Conservation (phyloP, 2,329 filamentous ascomycete species). For the Colletotrichum horii region DNA sequence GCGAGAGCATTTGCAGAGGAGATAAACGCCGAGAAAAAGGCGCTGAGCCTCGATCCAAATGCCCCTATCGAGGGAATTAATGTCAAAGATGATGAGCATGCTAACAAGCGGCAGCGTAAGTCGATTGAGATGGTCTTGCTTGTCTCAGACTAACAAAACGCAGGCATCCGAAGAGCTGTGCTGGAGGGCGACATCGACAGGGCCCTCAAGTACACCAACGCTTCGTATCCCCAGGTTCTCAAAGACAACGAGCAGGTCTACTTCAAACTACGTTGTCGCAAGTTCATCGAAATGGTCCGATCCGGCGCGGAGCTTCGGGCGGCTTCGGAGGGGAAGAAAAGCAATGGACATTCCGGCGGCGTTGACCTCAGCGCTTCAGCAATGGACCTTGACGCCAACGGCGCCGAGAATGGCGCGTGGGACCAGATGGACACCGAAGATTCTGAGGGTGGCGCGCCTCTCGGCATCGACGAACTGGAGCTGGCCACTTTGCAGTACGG, state of each 20-base stretch:
- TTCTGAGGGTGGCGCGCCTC: conserved; percentile 8
- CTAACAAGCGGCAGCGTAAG: conserved; percentile 84
- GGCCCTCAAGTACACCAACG: conserved; percentile 81
- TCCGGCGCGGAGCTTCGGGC: conserved; percentile 70
- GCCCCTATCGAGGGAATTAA: conserved; percentile 63
- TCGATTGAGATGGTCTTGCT: neutral
- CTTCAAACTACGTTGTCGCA: conserved; percentile 86
- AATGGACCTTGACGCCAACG: conserved; percentile 62
- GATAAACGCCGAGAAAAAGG: conserved; percentile 73
- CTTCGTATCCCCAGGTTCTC: conserved; percentile 82
- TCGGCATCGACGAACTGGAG: conserved; percentile 55
- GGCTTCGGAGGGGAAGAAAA: conserved; percentile 47
- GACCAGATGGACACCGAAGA: conserved; percentile 64
- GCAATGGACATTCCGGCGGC: conserved; percentile 46
- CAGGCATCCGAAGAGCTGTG: conserved; percentile 86
- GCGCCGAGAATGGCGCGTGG: conserved; percentile 41
- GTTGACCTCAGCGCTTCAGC: conserved; percentile 51
- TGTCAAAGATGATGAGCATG: conserved; percentile 83
- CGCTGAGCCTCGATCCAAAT: conserved; percentile 65
- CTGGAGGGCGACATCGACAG: conserved; percentile 91
- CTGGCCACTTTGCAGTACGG: conserved; percentile 80
- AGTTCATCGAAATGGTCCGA: conserved; percentile 94
- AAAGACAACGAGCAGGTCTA: conserved; percentile 82
- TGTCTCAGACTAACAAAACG: neutral
- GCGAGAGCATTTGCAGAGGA: conserved; percentile 87